phyloP scores from a whole-genome alignment of 257 asterid species.

The Henckelia pumila region DNA sequence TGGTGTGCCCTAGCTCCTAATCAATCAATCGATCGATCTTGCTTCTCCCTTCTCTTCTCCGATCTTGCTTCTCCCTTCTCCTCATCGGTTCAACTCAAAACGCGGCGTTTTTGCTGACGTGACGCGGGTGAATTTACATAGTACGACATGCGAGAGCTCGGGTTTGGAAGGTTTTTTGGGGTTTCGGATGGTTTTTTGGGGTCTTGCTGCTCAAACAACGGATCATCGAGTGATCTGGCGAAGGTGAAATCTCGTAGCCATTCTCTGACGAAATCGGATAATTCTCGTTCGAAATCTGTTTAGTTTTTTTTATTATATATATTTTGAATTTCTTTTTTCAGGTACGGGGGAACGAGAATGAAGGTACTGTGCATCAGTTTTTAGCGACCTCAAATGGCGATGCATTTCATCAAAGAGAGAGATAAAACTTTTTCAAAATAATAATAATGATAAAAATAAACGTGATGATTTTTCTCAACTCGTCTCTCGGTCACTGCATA shows the following conservation, averaged over 20 bases:
- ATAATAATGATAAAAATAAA: slow-evolving; percentile 10
- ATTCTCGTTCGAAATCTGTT: background rate
- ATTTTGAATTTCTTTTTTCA: slow-evolving; percentile 28
- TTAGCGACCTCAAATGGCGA: slow-evolving; percentile 32
- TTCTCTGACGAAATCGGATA: too few species aligned
- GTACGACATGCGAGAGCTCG: slow-evolving; percentile 32
- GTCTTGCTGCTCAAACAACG: slow-evolving; percentile 44
- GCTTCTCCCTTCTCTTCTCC: too few species aligned
- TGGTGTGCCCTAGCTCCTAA: too few species aligned
- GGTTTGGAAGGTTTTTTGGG: too few species aligned
- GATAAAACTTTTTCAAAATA: too few species aligned
- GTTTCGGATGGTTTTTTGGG: slow-evolving; percentile 35
- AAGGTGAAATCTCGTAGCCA: slow-evolving; percentile 17
- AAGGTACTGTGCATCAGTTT: slow-evolving; percentile 24
- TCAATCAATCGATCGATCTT: too few species aligned
- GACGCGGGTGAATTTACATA: slow-evolving; percentile 29
- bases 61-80: too few species aligned
- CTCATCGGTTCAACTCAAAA: slow-evolving; percentile 38
- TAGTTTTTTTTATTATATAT: slow-evolving; percentile 4
- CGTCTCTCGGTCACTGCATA: slow-evolving; percentile 42
- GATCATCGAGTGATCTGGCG: slow-evolving; percentile 36
- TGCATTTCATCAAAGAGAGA: slow-evolving; percentile 34
- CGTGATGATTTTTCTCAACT: slow-evolving; percentile 26
- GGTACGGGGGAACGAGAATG: slow-evolving; percentile 32
- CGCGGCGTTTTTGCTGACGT: slow-evolving; percentile 33